A percentile compares a stretch with the other conserved stretches of the same genome.
phyloP scores from a whole-genome alignment of 2,329 filamentous ascomycete species.

The Cladosporium sp. region DNA sequence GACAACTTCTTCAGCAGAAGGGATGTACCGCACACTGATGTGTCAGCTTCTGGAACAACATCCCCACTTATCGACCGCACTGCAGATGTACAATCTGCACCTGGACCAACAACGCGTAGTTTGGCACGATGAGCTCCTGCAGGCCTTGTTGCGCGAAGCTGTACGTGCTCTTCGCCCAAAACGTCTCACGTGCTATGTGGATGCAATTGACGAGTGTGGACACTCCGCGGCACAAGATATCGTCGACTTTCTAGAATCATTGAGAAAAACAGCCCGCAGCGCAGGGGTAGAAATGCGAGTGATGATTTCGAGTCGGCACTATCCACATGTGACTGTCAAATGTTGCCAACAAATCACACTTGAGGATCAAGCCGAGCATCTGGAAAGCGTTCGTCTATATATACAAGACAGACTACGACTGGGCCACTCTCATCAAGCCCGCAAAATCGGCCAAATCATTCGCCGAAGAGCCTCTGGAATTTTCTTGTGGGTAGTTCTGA shows the following conservation, averaged over 20 bases:
- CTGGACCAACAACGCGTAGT: not conserved
- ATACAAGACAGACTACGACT: slow-evolving; percentile 43
- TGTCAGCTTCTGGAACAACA: slow-evolving; percentile 37
- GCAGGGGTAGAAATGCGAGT: slow-evolving; percentile 20
- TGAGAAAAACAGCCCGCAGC: slow-evolving; percentile 45
- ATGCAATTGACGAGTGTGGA: slow-evolving; percentile 52
- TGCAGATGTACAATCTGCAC: no score
- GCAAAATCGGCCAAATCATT: slow-evolving; percentile 40
- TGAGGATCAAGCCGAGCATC: slow-evolving; percentile 40
- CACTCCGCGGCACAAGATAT: slow-evolving; percentile 43
- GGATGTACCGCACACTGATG: slow-evolving; percentile 56
- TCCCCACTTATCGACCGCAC: no score
- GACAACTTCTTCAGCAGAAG: slow-evolving; percentile 49
- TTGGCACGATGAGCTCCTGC: no score
- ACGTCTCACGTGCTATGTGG: slow-evolving; percentile 43
- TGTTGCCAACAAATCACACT: slow-evolving; percentile 37
- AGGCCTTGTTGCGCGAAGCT: no score
- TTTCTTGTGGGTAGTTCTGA: slow-evolving; percentile 52
- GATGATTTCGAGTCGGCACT: slow-evolving; percentile 48
- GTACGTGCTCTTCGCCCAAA: slow-evolving; percentile 24
- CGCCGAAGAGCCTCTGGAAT: slow-evolving; percentile 44
- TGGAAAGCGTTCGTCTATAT: slow-evolving; percentile 40
- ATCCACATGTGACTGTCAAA: slow-evolving; percentile 44
- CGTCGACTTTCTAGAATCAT: slow-evolving; percentile 40
- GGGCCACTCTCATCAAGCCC: slow-evolving; percentile 35